Evolutionary conservation across 306 rosid genomes (phyloP), one percentile per base, ranked within the genome.

Genomic region (Casuarina glauca): DNA sequence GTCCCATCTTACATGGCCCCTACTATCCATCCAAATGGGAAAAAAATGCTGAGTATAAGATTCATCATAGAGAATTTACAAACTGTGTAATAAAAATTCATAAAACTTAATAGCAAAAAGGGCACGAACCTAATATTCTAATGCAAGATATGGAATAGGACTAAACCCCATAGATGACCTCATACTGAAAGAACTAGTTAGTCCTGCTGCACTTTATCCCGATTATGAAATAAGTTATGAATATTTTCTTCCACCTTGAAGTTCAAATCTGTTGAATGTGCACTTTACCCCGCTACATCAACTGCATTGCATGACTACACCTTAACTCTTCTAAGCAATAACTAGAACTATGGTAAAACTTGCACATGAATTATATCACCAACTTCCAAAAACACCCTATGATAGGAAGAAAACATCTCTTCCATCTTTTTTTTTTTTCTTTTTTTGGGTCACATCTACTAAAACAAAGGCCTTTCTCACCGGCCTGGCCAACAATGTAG

Each of bases 1-100:
- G 61, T 95, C 89, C 99, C 99, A 95, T 75, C 89, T 89, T 74
- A 95, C 99, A 51, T 88, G 91, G 42, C 97, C 89, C 77, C 90
- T 86, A 79, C 72, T 32, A 60, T 77, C 76, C 63, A 60, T 77
- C 76, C 63, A 76, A 74, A 81, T 50, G 45, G 43, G 45, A 82
- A 55, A 20, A 64, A 46, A 54, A 86, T 62, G 61, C 52, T 69
- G 74, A 76, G 46, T 54, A 69, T 43, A 6, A 57, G 52, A 77
- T 45, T 51, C 4, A 49, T 64, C 53, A 69, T 57, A 66, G 19
- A 52, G 69, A 51, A 70, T 69, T 74, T 39, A 12, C 44, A n/a
- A 67, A 42, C 50, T 67, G 35, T 8, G 16, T 42, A 67, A 67
- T 11, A 66, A 42, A 67, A 67, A 42, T 67, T 67, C 49, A 67